A percentile compares a stretch with the other conserved stretches of the same genome.
phyloP scores from a whole-genome alignment of 306 rosid species.

The Lathyrus aphaca region DNA sequence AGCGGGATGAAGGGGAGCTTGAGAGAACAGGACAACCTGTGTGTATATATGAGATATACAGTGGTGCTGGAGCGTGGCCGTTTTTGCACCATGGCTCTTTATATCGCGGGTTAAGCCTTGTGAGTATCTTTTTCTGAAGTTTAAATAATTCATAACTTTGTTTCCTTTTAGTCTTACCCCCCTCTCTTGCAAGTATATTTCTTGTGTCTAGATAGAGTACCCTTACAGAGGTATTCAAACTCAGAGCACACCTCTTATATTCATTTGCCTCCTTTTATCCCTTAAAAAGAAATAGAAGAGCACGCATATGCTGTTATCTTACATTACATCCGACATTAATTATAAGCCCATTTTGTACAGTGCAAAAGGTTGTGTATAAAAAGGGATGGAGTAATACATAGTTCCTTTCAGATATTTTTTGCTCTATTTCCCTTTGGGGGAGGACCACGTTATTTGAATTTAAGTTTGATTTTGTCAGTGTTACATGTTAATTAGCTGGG shows the following conservation, averaged over 20 bases:
- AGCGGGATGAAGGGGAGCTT: slow-evolving; percentile 98
- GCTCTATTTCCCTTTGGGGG: slow-evolving; percentile 28
- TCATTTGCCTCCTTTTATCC: slow-evolving; percentile 33
- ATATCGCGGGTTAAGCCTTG: slow-evolving; percentile 97
- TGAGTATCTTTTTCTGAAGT: slow-evolving; percentile 50
- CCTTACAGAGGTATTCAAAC: slow-evolving; percentile 12
- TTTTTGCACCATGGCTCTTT: slow-evolving; percentile 94
- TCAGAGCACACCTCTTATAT: slow-evolving; percentile 23
- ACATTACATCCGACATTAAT: not conserved
- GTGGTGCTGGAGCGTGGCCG: slow-evolving; percentile 83
- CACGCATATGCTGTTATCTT: slow-evolving; percentile 14
- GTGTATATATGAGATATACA: slow-evolving; percentile 92
- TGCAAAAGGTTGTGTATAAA: not conserved
- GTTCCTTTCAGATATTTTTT: slow-evolving; percentile 31
- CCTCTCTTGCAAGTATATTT: slow-evolving; percentile 26
- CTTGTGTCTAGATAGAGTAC: slow-evolving; percentile 19
- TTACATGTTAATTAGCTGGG: slow-evolving; percentile 25
- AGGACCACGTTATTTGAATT: slow-evolving; percentile 28
- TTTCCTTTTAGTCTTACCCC: slow-evolving; percentile 13
- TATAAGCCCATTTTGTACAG: not conserved
- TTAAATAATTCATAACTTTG: slow-evolving; percentile 25
- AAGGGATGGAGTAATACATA: not conserved
- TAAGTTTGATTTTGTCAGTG: slow-evolving; percentile 30
- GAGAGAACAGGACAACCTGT: slow-evolving; percentile 92
- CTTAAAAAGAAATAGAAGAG: slow-evolving; percentile 15